Conservation (phyloP, 2,329 filamentous ascomycete species). For the Hypoxylon sp. region DNA sequence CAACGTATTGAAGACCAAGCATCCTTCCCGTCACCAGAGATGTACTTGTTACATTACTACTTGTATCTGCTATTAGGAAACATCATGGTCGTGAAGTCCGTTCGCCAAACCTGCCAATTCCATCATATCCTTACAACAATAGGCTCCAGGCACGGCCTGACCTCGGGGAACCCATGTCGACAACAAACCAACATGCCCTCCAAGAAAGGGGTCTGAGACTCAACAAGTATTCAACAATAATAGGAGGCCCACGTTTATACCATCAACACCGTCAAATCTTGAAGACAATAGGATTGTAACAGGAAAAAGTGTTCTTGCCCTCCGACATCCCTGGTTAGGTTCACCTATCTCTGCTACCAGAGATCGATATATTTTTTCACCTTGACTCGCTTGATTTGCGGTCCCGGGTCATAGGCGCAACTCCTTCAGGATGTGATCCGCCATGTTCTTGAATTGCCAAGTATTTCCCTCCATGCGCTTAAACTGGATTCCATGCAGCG, state of each 20-base stretch:
- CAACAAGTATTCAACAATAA: slow-evolving; percentile 44
- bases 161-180: slow-evolving; percentile 31
- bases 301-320: slow-evolving; percentile 1
- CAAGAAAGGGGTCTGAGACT: slow-evolving; percentile 19
- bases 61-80: slow-evolving; percentile 49
- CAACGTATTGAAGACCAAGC: not conserved
- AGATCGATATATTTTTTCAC: not conserved
- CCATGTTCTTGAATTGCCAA: slow-evolving; percentile 99
- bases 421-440: slow-evolving; percentile 91
- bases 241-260: slow-evolving; percentile 32
- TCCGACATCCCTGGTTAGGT: not conserved
- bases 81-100: slow-evolving; percentile 48
- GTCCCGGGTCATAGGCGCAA: slow-evolving; percentile 73
- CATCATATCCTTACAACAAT: slow-evolving; percentile 46
- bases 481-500: slow-evolving; percentile 95
- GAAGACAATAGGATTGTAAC: slow-evolving; percentile 8
- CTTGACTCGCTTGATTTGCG: not conserved
- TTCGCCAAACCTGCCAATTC: slow-evolving; percentile 45
- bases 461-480: slow-evolving; percentile 96
- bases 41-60: slow-evolving; percentile 49
- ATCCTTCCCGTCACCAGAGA: slow-evolving; percentile 13
- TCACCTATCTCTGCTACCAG: slow-evolving; percentile 1
- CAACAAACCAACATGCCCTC: slow-evolving; percentile 22
- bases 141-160: slow-evolving; percentile 21
- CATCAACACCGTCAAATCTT: slow-evolving; percentile 9